Conservation (phyloP, 2,329 filamentous ascomycete genomes). For the Cordyceps fumosorosea region DNA sequence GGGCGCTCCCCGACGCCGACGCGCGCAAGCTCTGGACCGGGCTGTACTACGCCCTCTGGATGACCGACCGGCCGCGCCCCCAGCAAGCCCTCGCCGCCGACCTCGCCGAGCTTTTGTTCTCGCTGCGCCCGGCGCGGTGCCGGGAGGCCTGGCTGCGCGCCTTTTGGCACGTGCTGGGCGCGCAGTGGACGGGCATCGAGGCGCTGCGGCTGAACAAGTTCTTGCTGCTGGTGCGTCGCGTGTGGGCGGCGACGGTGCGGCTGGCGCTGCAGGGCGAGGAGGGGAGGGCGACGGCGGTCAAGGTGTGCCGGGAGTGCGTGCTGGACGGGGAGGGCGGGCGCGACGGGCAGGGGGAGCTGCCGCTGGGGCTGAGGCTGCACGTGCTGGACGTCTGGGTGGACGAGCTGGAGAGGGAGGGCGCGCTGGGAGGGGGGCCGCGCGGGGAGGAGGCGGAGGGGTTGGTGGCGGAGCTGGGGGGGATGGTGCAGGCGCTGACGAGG, state of each 20-base stretch:
- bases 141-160: constrained; percentile 47
- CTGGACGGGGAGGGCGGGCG: constrained; percentile 27
- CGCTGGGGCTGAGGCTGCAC: constrained; percentile 81
- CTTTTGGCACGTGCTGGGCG: constrained; percentile 65
- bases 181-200: constrained; percentile 69
- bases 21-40: constrained; percentile 90
- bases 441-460: constrained; percentile 41
- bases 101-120: constrained; percentile 61
- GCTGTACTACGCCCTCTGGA: constrained; percentile 88
- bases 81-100: constrained; percentile 78
- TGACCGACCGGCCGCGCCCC: constrained; percentile 81
- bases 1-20: constrained; percentile 58
- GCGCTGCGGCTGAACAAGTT: constrained; percentile 88
- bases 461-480: constrained; percentile 43
- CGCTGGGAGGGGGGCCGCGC: too few species aligned
- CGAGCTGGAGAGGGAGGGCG: constrained; percentile 68
- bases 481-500: constrained; percentile 50
- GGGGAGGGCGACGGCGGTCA: constrained; percentile 21
- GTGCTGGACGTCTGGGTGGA: constrained; percentile 88
- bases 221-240: constrained; percentile 72
- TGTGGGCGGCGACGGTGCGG: constrained; percentile 63
- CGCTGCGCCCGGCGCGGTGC: constrained; percentile 33
- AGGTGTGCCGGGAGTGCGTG: constrained; percentile 24
- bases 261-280: constrained; percentile 29
- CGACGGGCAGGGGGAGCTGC: constrained; percentile 50